phyloP scores from a whole-genome alignment of 805 yeast species.

The Candida ovalis region DNA sequence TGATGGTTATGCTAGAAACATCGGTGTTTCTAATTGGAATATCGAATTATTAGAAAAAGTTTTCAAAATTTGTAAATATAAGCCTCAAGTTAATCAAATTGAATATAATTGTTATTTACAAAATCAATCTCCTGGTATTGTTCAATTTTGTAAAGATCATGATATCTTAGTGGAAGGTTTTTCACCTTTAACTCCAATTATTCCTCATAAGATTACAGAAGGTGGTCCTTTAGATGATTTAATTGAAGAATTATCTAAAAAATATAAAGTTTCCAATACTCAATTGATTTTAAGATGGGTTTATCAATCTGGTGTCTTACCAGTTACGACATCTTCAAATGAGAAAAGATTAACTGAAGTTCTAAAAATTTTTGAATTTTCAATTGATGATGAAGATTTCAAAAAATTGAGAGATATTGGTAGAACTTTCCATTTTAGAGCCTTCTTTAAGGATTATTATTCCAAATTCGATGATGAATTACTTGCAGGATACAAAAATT shows the following conservation, averaged over 20 bases:
- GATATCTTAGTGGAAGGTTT: slow-evolving; percentile 58
- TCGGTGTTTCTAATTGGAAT: slow-evolving; percentile 63
- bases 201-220: slow-evolving; percentile 33
- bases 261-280: slow-evolving; percentile 58
- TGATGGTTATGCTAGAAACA: slow-evolving; percentile 43
- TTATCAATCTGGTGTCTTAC: slow-evolving; percentile 58
- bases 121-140: slow-evolving; percentile 55
- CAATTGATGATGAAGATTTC: slow-evolving; percentile 49
- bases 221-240: slow-evolving; percentile 38
- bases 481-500: neutral
- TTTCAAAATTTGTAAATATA: slow-evolving; percentile 38
- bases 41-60: slow-evolving; percentile 41
- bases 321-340: slow-evolving; percentile 70
- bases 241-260: slow-evolving; percentile 41
- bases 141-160: slow-evolving; percentile 46
- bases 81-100: slow-evolving; percentile 65
- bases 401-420: slow-evolving; percentile 41
- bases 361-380: slow-evolving; percentile 51
- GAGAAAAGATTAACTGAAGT: slow-evolving; percentile 53
- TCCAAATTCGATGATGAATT: slow-evolving; percentile 12
- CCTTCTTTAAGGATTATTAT: slow-evolving; percentile 19
- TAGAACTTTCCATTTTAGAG: slow-evolving; percentile 21
- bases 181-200: slow-evolving; percentile 65
- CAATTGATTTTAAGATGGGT: slow-evolving; percentile 71
- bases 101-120: slow-evolving; percentile 66